Base-by-base conservation (phyloP, 805 yeast genomes). In the Sungouiella thailandica region DNA sequence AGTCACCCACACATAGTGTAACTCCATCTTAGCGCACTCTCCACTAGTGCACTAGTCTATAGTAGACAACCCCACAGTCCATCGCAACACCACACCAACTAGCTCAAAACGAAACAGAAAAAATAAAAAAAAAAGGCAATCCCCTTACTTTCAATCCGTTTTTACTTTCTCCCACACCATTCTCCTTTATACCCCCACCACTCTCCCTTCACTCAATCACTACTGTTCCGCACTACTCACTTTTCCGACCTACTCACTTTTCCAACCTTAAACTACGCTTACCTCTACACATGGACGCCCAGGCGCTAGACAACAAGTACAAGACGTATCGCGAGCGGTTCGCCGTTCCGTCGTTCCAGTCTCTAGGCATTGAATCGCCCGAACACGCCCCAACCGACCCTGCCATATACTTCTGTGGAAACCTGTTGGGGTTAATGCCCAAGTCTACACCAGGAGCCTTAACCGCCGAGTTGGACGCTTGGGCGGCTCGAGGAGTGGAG, bases 401-500 rank as follows among this genome's bases (percentile, higher is more conserved):
- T 7, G 63, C 74, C 9, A 65, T 72, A 15, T 90, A 89, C 53
- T 65, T 89, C 29, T 87, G 96, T 59, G 97, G 97, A 2, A 90
- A 89, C 62, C 86, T 96, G n/a, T 73, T 89, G 5, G 97, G 97
- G 0, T 61, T 89, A 39, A 83, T 87, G 89, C 97, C 97, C 0
- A 64, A 58, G 32, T 52, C 64, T 6, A 79, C 89, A 0, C 63
- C 74, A 22, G 42, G 44, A 5, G 83, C 83, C 11, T 62, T 89
- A 11, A 58, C 59, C 31, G 69, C 64, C 25, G 97, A 89, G 56
- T 62, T 89, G 31, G 73, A 78, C 43, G 95, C 93, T 0, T 89
- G 97, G 97, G 67, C 76, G 19, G 65, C 56, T 17, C 63, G 88
- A 22, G 97, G 80, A 2, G 97, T 89, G 6, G 88, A 83, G 41